phyloP scores from a whole-genome alignment of 2,329 filamentous ascomycete species.

The Aspergillus pseudonomiae region DNA sequence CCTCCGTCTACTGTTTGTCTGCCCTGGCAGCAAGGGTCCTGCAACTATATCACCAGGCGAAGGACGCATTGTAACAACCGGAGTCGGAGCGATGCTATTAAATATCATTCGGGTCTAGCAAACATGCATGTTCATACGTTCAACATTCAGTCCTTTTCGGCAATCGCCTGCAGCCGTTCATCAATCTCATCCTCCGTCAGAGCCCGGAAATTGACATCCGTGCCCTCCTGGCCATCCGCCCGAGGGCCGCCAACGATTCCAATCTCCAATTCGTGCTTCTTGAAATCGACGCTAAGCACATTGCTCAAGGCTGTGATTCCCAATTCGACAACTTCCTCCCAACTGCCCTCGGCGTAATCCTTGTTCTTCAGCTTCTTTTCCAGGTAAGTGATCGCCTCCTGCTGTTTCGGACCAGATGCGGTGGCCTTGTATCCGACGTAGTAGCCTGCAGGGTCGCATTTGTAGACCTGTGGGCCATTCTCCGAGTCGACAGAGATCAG shows the following conservation, averaged over 20 bases:
- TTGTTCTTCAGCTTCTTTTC: conserved; percentile 99
- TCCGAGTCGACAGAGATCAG: conserved; percentile 93
- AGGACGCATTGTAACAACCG: background rate
- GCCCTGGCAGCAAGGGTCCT: background rate
- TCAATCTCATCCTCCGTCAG: conserved; percentile 98
- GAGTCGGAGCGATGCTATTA: conserved; percentile 20
- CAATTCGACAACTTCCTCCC: conserved; percentile 97
- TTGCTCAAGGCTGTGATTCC: conserved; percentile 94
- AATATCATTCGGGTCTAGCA: conserved; percentile 27
- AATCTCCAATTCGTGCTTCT: conserved; percentile 98
- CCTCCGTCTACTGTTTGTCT: background rate
- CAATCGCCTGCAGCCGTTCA: conserved; percentile 94
- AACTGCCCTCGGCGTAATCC: conserved; percentile 85
- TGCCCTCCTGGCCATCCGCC: conserved; percentile 79
- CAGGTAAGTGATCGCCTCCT: conserved; percentile 96
- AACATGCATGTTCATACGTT: conserved; percentile 21
- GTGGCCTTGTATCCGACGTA: conserved; percentile 99
- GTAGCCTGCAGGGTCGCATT: conserved; percentile 97
- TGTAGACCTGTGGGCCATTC: conserved; percentile 92
- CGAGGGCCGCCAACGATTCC: conserved; percentile 91
- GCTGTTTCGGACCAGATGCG: conserved; percentile 94
- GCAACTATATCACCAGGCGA: background rate
- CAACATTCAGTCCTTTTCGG: conserved; percentile 84
- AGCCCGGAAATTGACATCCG: conserved; percentile 77
- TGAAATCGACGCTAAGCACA: conserved; percentile 98